A percentile compares a stretch with the other conserved stretches of the same genome.
phyloP scores from a whole-genome alignment of 768 basidiomycete genomes.

The Pholiota molesta region DNA sequence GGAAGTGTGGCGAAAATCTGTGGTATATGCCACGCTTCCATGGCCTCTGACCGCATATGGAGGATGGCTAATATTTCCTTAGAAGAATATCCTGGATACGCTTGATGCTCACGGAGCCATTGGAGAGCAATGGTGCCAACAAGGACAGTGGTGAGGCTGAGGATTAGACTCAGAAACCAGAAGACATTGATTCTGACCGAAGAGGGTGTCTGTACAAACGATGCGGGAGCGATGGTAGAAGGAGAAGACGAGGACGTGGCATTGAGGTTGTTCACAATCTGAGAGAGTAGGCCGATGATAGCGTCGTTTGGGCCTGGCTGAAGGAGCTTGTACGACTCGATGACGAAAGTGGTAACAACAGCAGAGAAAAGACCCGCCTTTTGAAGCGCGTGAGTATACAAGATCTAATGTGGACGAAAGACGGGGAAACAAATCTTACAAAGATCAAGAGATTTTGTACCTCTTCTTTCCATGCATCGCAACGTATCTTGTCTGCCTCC shows the following conservation, averaged over 20 bases:
- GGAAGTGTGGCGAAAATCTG: slow-evolving; percentile 7
- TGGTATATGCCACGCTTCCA: slow-evolving; percentile 9
- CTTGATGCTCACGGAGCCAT: slow-evolving; percentile 15
- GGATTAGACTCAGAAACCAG: slow-evolving; percentile 13
- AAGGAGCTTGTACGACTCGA: slow-evolving; percentile 6
- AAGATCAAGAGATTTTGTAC: slow-evolving; percentile 25
- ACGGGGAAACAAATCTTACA: slow-evolving; percentile 5
- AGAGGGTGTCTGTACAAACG: not conserved
- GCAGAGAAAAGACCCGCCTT: slow-evolving; percentile 8
- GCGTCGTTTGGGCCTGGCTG: slow-evolving; percentile 4
- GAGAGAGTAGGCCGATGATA: not conserved
- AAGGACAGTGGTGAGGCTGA: slow-evolving; percentile 11
- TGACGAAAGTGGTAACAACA: slow-evolving; percentile 6
- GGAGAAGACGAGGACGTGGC: not conserved
- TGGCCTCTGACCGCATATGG: slow-evolving; percentile 5
- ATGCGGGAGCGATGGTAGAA: not conserved
- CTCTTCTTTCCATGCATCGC: slow-evolving; percentile 21
- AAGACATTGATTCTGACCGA: slow-evolving; percentile 10
- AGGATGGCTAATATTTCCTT: slow-evolving; percentile 4
- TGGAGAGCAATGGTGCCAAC: slow-evolving; percentile 13
- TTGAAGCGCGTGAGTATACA: not conserved
- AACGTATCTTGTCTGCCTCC: slow-evolving; percentile 12
- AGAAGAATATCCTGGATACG: not conserved
- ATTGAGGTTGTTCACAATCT: not conserved
- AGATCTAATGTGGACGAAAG: not conserved